Conservation (phyloP, 805 yeast genomes). For the Starmera caribaea region DNA sequence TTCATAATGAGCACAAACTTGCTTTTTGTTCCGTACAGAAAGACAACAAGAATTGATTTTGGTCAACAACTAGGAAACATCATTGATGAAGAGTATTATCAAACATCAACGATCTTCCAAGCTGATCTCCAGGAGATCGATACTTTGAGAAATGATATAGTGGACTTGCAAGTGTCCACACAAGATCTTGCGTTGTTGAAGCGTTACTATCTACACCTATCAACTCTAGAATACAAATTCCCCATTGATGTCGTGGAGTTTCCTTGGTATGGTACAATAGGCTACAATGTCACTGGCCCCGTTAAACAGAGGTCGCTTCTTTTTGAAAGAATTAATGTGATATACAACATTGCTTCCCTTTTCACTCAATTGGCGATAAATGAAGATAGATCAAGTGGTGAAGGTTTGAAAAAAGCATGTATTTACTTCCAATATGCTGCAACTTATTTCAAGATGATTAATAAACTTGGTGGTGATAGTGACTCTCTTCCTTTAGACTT, state of each 20-base stretch:
- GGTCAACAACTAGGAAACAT: slow-evolving; percentile 28
- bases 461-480: slow-evolving; percentile 10
- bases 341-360: slow-evolving; percentile 61
- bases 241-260: slow-evolving; percentile 53
- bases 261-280: slow-evolving; percentile 66
- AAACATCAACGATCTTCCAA: slow-evolving; percentile 30
- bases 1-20: slow-evolving; percentile 25
- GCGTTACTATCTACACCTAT: slow-evolving; percentile 36
- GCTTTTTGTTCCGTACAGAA: slow-evolving; percentile 40
- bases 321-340: slow-evolving; percentile 52
- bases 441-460: slow-evolving; percentile 43
- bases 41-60: slow-evolving; percentile 32
- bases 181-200: slow-evolving; percentile 28
- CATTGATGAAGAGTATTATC: slow-evolving; percentile 39
- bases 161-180: slow-evolving; percentile 25
- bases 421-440: slow-evolving; percentile 62
- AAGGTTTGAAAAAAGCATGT: slow-evolving; percentile 55
- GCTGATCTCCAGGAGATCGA: slow-evolving; percentile 34
- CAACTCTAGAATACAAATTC: slow-evolving; percentile 42
- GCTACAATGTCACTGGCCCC: slow-evolving; percentile 42
- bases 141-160: slow-evolving; percentile 32
- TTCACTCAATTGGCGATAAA: slow-evolving; percentile 47
- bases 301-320: slow-evolving; percentile 35
- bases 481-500: slow-evolving; percentile 33
- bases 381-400: slow-evolving; percentile 33